phyloP scores from a whole-genome alignment of 169 alveolate species.

The Neospora caninum region DNA sequence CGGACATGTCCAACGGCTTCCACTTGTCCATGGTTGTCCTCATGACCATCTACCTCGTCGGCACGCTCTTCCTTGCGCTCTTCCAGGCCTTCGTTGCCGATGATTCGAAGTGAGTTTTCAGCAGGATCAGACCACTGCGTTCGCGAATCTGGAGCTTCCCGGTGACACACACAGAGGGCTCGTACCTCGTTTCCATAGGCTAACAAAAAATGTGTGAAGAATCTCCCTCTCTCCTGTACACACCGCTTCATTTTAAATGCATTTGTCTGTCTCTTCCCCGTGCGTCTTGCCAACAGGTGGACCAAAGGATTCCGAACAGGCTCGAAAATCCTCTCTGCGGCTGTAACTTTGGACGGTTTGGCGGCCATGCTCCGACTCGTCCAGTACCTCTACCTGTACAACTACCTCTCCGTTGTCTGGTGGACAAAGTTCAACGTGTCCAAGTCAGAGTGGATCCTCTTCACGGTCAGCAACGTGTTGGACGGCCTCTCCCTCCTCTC shows the following conservation, averaged over 20 bases:
- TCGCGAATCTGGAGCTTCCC: not conserved
- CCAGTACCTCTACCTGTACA: constrained; percentile 84
- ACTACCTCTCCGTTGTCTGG: constrained; percentile 86
- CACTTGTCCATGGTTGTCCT: constrained; percentile 84
- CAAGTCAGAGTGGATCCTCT: constrained; percentile 86
- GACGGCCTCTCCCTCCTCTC: constrained; percentile 82
- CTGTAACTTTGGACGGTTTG: constrained; percentile 83
- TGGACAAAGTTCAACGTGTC: constrained; percentile 88
- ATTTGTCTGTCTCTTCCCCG: too few relatives aligned
- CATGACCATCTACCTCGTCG: constrained; percentile 82
- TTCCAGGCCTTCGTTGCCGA: constrained; percentile 88
- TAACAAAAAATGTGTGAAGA: too few relatives aligned
- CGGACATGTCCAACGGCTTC: constrained; percentile 83
- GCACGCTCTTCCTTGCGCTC: constrained; percentile 84
- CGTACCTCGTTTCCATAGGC: too few relatives aligned
- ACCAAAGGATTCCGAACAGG: constrained; percentile 90
- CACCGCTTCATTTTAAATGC: too few relatives aligned
- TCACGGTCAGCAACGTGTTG: constrained; percentile 84
- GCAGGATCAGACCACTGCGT: not conserved
- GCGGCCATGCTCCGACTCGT: constrained; percentile 84
- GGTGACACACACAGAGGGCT: not conserved
- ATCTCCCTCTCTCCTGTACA: too few relatives aligned
- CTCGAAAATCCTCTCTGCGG: constrained; percentile 85
- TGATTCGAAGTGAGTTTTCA: constrained; percentile 75
- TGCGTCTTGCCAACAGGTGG: constrained; percentile 66